Conservation (phyloP, 176 grass and related monocot species). For the Cymbopogon citratus region DNA sequence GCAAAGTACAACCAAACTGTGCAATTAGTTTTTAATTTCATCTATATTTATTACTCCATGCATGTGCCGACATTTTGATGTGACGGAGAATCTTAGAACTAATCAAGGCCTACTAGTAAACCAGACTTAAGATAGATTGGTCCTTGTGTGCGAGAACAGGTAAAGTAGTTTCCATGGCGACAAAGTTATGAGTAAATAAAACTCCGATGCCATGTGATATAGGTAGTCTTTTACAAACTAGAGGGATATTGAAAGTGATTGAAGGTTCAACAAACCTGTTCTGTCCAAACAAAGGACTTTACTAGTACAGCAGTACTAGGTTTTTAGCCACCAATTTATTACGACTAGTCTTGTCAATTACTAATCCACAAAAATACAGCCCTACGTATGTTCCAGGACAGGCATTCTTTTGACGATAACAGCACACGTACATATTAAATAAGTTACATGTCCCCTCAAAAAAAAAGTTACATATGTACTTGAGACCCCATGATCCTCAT, state of each 20-base stretch:
- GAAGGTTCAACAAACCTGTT: conserved; percentile 8
- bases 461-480: neutral
- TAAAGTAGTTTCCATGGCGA: neutral
- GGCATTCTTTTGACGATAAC: neutral
- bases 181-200: neutral
- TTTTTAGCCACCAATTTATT: neutral
- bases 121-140: conserved; percentile 9
- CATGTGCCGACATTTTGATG: too few species aligned
- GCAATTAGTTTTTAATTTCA: too few species aligned
- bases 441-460: too few species aligned
- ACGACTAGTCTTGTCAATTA: neutral
- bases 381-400: neutral
- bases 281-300: neutral
- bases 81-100: too few species aligned
- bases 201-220: neutral
- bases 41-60: too few species aligned
- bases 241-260: too few species aligned
- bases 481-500: neutral
- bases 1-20: too few species aligned
- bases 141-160: neutral
- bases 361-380: conserved; percentile 11
- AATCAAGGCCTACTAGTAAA: neutral
- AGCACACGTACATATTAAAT: neutral
- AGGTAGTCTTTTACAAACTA: neutral
- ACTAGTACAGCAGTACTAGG: too few species aligned